Base-by-base conservation (phyloP, 169 alveolate genomes). In the Cryptosporidium andersoni region DNA sequence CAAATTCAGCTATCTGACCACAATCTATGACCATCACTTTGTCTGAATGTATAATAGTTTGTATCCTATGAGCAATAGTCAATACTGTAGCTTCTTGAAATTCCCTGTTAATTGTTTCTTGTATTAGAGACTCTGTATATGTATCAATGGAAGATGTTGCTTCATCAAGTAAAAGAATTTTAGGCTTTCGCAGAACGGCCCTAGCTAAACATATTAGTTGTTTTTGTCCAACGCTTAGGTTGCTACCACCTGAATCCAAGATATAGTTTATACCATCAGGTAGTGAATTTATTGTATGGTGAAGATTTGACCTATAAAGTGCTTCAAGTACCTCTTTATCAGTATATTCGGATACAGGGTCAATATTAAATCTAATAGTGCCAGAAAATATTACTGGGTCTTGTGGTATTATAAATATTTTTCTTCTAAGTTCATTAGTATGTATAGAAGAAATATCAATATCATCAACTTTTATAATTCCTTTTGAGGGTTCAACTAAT, bases 51-150 rank as follows among this genome's bases (percentile, higher is more conserved):
- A 91, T 80, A 60, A 95, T 92, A 4, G 97, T 95, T 45, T 95
- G 91, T 2, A 93, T 92, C 51, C 95, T 88, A 80, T 95, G 96
- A 25, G 97, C 97, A 65, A 95, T 93, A 1, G 96, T 92, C 55
- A 95, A 80, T 64, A 92, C 91, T 5, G 97, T 95, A 34, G 95
- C 90, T 37, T 88, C 93, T 36, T 74, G 60, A 64, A 94, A 93
- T 8, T 91, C 90, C 48, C 81, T 51, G 55, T 80, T 82, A 40
- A 91, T 88, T 8, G 95, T 89, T 43, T 91, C 80, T 66, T 92
- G 91, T 2, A 93, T 93, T 40, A 92, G 65, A 39, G 81, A 58
- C 64, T 93, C 96, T 2, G 96, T 93, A 51, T 65, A 80, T 43
- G 89, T 88, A 66, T 92, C 95, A 9, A 92, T 91, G 37, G 88